Evolutionary conservation across 352 stramenopile genomes (phyloP), one percentile per base, ranked within the genome.

Genomic region (Phytophthora citrophthora): DNA sequence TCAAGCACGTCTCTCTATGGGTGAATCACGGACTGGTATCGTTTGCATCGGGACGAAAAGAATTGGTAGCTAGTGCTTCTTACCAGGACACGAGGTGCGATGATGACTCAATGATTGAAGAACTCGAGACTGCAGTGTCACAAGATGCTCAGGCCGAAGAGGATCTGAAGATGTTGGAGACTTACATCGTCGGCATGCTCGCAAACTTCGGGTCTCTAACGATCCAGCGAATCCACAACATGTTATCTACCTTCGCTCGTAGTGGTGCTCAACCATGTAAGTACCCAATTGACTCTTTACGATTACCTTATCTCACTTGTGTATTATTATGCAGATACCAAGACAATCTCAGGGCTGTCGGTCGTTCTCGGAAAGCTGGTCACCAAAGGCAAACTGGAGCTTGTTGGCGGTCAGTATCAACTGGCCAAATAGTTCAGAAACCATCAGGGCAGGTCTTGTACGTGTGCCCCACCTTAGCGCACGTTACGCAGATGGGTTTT

Each of bases 171-270:
- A 63, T 97, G n/a, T 88, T 97, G 53, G 89, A 98, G 70, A 96
- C 81, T 34, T 99, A 98, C 68, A 96, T 99, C 50, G 78, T 97
- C 29, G 94, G 96, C 11, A 98, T 99, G 94, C 81, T 99, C 5
- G 93, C 86, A 4, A 98, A 98, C 70, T 90, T 98, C 52, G 94
- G 93, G 9, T 89, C 94, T 36, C 72, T 99, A 8, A 84, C 88
- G 8, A 81, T 98, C 23, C 84, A 97, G 41, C 80, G 89, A 16
- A 98, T 99, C 57, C 94, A 98, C 78, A 97, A 97, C 47, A 98
- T 97, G 79, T 79, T 99, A 0, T 98, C 79, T 1, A 93, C 86
- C 15, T 95, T 96, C 54, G 83, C 86, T 5, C 68, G 86, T 57
- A 93, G 75, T 38, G 87, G 87, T 15, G 72, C 76, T 0, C 81